Evolutionary conservation across 2,329 filamentous ascomycete genomes (phyloP).

Genomic region (Pestalotiopsis sp.): DNA sequence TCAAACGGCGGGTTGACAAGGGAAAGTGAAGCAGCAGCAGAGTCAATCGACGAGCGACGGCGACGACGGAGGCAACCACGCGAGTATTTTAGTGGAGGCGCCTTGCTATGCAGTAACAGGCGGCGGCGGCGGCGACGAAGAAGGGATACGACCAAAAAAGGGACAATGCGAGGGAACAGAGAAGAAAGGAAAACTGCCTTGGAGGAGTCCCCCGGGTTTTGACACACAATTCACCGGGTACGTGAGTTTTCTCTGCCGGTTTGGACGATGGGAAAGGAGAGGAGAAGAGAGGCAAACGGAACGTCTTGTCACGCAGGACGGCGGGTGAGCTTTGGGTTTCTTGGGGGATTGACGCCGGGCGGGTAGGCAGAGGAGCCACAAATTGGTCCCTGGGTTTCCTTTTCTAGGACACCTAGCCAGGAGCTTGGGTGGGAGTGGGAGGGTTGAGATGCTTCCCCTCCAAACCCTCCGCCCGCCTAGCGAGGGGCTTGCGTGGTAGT

Average conservation of each 20-base stretch:
- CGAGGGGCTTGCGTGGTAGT: neutral
- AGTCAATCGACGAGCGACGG: conserved; percentile 20
- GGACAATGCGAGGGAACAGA: conserved; percentile 31
- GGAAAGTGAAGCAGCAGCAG: conserved; percentile 19
- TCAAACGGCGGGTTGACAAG: conserved; percentile 12
- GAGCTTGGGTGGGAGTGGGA: neutral
- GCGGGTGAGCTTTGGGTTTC: conserved; percentile 2
- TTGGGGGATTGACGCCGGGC: conserved; percentile 4
- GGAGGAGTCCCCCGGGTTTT: conserved; percentile 37
- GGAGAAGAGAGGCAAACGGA: conserved; percentile 15
- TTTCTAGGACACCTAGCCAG: neutral
- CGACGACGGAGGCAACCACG: conserved; percentile 12
- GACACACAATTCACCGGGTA: conserved; percentile 38
- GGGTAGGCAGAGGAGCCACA: conserved; percentile 1
- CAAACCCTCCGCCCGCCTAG: neutral
- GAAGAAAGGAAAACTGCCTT: conserved; percentile 40
- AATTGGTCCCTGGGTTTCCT: neutral
- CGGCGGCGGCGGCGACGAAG: neutral
- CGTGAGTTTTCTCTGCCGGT: conserved; percentile 35
- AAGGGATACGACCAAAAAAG: conserved; percentile 21
- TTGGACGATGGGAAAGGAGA: conserved; percentile 28
- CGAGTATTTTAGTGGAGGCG: neutral
- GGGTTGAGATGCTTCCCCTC: neutral
- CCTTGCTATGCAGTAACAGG: neutral
- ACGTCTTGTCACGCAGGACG: conserved; percentile 3